Conservation (phyloP, 1,284 basidiomycete genomes). For the Vanrija pseudolonga region DNA sequence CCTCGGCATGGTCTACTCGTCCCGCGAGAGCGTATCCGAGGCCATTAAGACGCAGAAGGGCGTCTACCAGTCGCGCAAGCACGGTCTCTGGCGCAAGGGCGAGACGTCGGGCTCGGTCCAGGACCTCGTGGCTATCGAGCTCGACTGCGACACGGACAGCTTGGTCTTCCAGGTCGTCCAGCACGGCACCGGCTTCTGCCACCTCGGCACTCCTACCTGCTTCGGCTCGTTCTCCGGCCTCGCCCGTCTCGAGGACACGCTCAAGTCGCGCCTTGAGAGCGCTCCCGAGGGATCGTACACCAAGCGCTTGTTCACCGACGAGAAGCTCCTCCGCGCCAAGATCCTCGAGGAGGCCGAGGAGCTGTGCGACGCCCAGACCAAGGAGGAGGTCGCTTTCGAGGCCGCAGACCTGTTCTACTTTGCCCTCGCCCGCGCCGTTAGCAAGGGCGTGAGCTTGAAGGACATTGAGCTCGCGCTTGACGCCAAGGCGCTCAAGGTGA, state of each 20-base stretch:
- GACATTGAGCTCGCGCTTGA: slow-evolving; percentile 86
- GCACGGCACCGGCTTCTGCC: slow-evolving; percentile 89
- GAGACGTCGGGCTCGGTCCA: slow-evolving; percentile 94
- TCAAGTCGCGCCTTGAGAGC: slow-evolving; percentile 65
- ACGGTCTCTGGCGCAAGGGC: slow-evolving; percentile 95
- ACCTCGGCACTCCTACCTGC: slow-evolving; percentile 78
- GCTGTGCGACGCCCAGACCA: slow-evolving; percentile 75
- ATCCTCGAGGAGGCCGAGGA: slow-evolving; percentile 99
- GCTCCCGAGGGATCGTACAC: slow-evolving; percentile 94
- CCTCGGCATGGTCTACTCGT: slow-evolving; percentile 97
- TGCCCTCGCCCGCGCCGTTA: slow-evolving; percentile 79
- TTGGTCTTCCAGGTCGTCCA: slow-evolving; percentile 91
- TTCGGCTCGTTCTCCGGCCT: slow-evolving; percentile 72
- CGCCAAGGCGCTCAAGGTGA: slow-evolving; percentile 80
- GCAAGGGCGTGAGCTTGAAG: slow-evolving; percentile 74
- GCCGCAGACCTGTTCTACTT: slow-evolving; percentile 96
- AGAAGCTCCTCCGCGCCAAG: slow-evolving; percentile 78
- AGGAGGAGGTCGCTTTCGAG: slow-evolving; percentile 89
- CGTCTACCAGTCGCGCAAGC: slow-evolving; percentile 93
- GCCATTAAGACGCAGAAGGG: slow-evolving; percentile 85
- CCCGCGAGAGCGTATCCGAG: slow-evolving; percentile 76
- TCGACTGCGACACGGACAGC: slow-evolving; percentile 92
- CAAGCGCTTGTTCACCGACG: slow-evolving; percentile 77
- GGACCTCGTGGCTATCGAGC: slow-evolving; percentile 72
- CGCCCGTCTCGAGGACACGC: slow-evolving; percentile 74